Conservation (phyloP, 352 stramenopile species). For the Phytophthora hibernalis region DNA sequence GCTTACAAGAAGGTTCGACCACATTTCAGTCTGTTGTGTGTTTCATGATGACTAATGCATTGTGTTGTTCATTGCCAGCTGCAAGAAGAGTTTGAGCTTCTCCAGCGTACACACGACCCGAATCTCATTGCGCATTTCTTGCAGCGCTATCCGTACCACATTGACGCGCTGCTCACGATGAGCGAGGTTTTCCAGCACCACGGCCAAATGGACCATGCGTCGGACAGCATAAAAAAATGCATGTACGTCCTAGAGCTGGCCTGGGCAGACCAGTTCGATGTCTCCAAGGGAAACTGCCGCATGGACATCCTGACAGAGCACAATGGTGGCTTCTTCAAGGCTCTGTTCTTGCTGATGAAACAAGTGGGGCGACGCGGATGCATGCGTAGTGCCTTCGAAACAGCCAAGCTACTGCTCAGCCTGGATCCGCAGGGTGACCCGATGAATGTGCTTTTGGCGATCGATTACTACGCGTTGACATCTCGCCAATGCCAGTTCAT, state of each 20-base stretch:
- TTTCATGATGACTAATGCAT: not conserved
- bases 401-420: constrained; percentile 73
- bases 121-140: constrained; percentile 86
- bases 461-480: constrained; percentile 88
- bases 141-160: constrained; percentile 86
- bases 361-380: constrained; percentile 83
- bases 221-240: constrained; percentile 87
- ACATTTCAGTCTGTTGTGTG: not conserved
- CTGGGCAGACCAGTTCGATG: constrained; percentile 87
- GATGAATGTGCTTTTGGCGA: constrained; percentile 79
- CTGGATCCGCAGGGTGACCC: constrained; percentile 82
- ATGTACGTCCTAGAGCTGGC: constrained; percentile 86
- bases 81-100: constrained; percentile 84
- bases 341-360: constrained; percentile 85
- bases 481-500: constrained; percentile 85
- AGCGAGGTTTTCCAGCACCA: constrained; percentile 90
- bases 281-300: constrained; percentile 79
- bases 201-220: constrained; percentile 86
- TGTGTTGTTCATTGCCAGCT: constrained; percentile 37
- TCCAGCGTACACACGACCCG: constrained; percentile 85
- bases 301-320: constrained; percentile 85
- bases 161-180: constrained; percentile 87
- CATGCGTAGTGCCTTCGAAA: constrained; percentile 88
- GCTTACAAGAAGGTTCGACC: constrained; percentile 83
- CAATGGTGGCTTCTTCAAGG: constrained; percentile 80